Base-by-base conservation (phyloP, 225 moss, liverwort and hornwort genomes). In the Pseudoscleropodium purum region DNA sequence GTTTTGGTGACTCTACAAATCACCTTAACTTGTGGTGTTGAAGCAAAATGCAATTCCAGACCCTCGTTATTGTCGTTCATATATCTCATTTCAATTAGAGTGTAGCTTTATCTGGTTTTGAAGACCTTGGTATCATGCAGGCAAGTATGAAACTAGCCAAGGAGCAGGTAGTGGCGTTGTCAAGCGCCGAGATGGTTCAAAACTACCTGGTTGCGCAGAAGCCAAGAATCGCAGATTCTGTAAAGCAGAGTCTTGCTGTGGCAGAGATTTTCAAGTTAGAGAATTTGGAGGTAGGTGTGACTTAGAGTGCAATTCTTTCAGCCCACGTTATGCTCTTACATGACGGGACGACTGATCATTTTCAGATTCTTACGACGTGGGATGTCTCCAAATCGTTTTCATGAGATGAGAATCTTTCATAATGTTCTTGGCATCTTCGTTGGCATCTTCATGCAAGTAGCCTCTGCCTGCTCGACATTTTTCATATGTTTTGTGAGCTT, bases 221-320 rank as follows among this genome's bases (percentile, higher is more conserved):
- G 86, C 91, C 96, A 39, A 95, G 92, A 87, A 97, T 99, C 56
- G 54, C 75, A 73, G 94, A 93, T 82, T 93, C 95, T 84, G 99
- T 99, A 16, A 97, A 96, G 88, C 96, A 97, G 87, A 95, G 96
- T 34, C 92, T 99, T 84, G 97, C 99, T 66, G 99, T 99, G 84
- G 90, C 95, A 62, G 97, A 99, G 76, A 97, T 99, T 85, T 99
- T 91, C 90, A 97, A 93, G 92, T 84, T 96, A 89, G 99, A 99
- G 85, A 94, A 93, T 69, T 93, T 94, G 85, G 70, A 94, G 94
- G 92, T 93, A 84, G 43, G 90, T 88, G 60, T 78, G 87, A 11
- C 57, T 30, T 74, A 66, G 64, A 52, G 62, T 75, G 57, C 82
- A 75, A 43, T 74, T 66, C 26, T 39, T 80, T 65, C 24, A 75